Percentiles rank a stretch among this genome's conserved stretches.
These are phyloP conservation scores for Balamuthia mandrillaris DNA, from an alignment of 208 protist genomes.

Conservation along the genomic window DNA sequence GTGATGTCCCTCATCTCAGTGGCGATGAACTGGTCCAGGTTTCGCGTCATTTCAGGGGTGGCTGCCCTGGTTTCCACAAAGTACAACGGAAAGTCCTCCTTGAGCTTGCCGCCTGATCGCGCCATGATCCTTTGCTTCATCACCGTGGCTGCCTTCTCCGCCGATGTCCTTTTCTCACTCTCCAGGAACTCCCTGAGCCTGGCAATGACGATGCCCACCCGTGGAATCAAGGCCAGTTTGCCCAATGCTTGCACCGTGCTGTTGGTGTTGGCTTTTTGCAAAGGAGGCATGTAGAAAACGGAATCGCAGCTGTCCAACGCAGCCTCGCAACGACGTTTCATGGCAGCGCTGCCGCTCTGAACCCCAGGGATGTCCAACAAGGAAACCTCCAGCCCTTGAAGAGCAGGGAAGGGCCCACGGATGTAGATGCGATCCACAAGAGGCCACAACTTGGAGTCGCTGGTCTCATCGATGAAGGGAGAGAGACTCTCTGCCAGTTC, in stretches of 20 bases:
- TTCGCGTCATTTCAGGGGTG: neutral
- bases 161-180: neutral
- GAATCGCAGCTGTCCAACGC: neutral
- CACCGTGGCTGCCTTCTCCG: too few species aligned
- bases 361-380: constrained; percentile 22
- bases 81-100: neutral
- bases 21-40: neutral
- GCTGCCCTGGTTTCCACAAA: neutral
- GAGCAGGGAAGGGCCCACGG: neutral
- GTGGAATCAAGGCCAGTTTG: neutral
- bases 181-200: neutral
- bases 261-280: neutral
- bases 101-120: too few species aligned
- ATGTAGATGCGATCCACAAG: constrained; percentile 6
- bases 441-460: neutral
- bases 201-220: neutral
- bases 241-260: neutral
- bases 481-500: neutral
- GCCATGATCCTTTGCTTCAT: too few species aligned
- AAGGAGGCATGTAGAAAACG: neutral
- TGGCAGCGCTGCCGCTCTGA: neutral
- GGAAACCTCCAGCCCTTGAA: neutral
- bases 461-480: neutral
- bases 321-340: neutral
- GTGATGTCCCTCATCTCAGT: neutral